These are phyloP conservation scores for Claviceps citrina DNA, from an alignment of 2,329 filamentous ascomycete genomes.

Conservation along the genomic window DNA sequence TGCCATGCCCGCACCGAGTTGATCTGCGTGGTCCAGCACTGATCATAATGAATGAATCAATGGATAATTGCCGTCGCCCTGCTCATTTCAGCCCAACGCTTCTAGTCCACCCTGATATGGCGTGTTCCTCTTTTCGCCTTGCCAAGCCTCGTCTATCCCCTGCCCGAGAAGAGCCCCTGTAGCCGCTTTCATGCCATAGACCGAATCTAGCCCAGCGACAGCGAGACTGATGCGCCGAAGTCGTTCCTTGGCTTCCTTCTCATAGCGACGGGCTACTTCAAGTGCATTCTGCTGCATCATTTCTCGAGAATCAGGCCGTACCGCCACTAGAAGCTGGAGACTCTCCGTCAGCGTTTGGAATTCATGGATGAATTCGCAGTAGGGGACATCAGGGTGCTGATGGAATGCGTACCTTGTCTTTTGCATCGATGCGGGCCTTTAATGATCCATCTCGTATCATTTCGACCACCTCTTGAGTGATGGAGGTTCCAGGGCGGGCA, in stretches of 20 bases:
- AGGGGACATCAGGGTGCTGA: not conserved
- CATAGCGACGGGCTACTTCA: conserved; percentile 52
- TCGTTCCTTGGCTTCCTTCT: conserved; percentile 59
- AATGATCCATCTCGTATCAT: conserved; percentile 64
- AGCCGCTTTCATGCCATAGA: conserved; percentile 11
- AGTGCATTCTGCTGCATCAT: conserved; percentile 58
- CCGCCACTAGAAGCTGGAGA: conserved; percentile 53
- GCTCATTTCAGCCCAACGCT: conserved; percentile 4
- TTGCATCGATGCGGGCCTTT: conserved; percentile 69
- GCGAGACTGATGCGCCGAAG: conserved; percentile 64
- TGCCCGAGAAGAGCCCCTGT: conserved; percentile 4
- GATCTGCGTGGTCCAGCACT: not conserved
- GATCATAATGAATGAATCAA: not conserved
- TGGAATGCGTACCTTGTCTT: conserved; percentile 43
- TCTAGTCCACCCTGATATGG: conserved; percentile 1
- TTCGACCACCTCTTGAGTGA: conserved; percentile 57
- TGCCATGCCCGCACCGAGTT: not conserved
- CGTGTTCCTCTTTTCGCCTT: conserved; percentile 13
- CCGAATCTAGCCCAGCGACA: conserved; percentile 58
- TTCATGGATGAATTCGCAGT: too few relatives aligned
- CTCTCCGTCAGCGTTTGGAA: not conserved
- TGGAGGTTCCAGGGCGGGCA: conserved; percentile 41
- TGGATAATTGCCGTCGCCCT: not conserved
- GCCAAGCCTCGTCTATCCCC: conserved; percentile 20
- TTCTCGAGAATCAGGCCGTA: conserved; percentile 48